These are phyloP conservation scores for Fusarium sp. DNA, from an alignment of 2,329 filamentous ascomycete genomes.

Conservation along the genomic window DNA sequence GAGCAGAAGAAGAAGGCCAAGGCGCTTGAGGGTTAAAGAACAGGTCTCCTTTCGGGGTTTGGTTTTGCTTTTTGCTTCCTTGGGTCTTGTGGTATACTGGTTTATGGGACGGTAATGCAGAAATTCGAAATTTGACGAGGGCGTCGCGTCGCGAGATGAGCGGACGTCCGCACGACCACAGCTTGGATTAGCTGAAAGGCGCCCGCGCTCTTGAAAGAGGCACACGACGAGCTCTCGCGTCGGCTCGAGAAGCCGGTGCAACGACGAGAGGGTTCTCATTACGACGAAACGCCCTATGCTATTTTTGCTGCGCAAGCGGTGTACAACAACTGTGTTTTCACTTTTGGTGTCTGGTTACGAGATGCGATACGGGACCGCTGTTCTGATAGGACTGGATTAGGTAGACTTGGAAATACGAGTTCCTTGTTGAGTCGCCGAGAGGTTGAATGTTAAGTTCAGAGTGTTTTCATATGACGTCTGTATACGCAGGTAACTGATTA, in stretches of 20 bases:
- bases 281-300: conserved; percentile 32
- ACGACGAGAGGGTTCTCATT: conserved; percentile 26
- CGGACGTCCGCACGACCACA: conserved; percentile 38
- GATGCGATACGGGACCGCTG: conserved; percentile 42
- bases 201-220: conserved; percentile 35
- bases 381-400: conserved; percentile 48
- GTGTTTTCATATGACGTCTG: conserved; percentile 11
- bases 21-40: conserved; percentile 59
- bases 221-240: conserved; percentile 37
- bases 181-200: conserved; percentile 46
- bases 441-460: conserved; percentile 5
- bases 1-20: conserved; percentile 95
- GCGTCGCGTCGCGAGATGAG: conserved; percentile 43
- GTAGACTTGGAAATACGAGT: conserved; percentile 48
- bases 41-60: conserved; percentile 21
- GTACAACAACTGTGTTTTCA: conserved; percentile 46
- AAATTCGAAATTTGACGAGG: conserved; percentile 45
- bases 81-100: conserved; percentile 43
- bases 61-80: conserved; percentile 43
- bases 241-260: conserved; percentile 23
- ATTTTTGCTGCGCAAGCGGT: conserved; percentile 41
- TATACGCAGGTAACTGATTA: conserved; percentile 23
- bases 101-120: conserved; percentile 49
- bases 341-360: conserved; percentile 40
- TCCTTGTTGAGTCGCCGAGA: conserved; percentile 38